phyloP scores from a whole-genome alignment of 495 filamentous ascomycete genomes.

The Penicillium bovifimosum region DNA sequence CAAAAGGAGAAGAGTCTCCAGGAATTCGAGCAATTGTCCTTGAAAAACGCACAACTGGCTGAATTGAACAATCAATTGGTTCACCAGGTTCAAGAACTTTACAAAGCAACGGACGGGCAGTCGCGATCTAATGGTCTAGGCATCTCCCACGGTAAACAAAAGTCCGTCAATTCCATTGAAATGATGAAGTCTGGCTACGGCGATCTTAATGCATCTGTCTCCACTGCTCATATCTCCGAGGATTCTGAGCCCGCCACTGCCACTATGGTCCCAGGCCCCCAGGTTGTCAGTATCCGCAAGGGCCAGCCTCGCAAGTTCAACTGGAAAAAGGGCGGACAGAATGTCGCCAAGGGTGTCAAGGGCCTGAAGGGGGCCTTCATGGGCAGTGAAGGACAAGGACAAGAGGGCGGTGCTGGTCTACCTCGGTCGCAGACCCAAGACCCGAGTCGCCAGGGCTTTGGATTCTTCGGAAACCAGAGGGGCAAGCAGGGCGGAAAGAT shows the following conservation, averaged over 20 bases:
- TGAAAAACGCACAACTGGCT: conserved; percentile 87
- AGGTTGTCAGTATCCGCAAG: conserved; percentile 88
- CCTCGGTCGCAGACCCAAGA: conserved; percentile 48
- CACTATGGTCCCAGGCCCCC: conserved; percentile 69
- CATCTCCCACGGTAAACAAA: conserved; percentile 70
- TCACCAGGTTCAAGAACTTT: conserved; percentile 86
- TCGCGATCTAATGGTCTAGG: conserved; percentile 69
- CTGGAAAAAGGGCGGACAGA: conserved; percentile 95
- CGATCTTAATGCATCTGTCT: conserved; percentile 47
- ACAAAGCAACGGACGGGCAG: conserved; percentile 67
- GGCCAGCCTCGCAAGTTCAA: conserved; percentile 92
- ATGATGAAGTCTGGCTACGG: conserved; percentile 43
- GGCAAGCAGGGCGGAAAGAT: conserved; percentile 43
- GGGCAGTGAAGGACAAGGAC: conserved; percentile 42
- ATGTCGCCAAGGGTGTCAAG: conserved; percentile 91
- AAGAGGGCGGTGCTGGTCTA: conserved; percentile 33
- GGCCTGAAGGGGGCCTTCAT: conserved; percentile 79
- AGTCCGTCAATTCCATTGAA: conserved; percentile 63
- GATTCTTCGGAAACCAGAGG: conserved; percentile 60
- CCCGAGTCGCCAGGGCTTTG: conserved; percentile 62
- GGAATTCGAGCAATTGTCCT: conserved; percentile 89
- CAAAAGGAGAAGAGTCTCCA: conserved; percentile 87
- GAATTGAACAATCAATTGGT: conserved; percentile 94
- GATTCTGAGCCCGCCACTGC: conserved; percentile 64
- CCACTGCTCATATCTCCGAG: conserved; percentile 55